phyloP scores from a whole-genome alignment of 2,329 filamentous ascomycete species.

The Arthrobotrys entomopaga region DNA sequence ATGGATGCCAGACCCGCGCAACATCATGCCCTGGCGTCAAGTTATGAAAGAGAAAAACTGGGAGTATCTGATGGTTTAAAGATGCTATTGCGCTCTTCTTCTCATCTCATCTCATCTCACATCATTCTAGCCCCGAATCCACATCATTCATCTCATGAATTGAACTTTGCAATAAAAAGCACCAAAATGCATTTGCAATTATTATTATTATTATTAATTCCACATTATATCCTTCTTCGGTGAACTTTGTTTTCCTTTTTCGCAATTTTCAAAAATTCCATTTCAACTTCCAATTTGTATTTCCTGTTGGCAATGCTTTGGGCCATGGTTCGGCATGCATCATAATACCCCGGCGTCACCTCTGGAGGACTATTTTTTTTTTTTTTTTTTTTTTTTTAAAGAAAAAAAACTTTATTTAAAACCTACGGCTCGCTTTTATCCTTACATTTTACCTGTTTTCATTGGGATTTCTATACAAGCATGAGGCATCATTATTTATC shows the following conservation, averaged over 20 bases:
- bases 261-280: constrained; percentile 1
- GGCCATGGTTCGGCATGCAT: constrained; percentile 32
- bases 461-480: constrained; percentile 11
- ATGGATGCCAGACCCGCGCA: constrained; percentile 24
- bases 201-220: too few species aligned
- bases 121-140: not conserved
- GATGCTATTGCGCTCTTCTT: not conserved
- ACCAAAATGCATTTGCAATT: too few species aligned
- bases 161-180: too few species aligned
- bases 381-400: constrained; percentile 11
- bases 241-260: not conserved
- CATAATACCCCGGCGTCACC: constrained; percentile 53
- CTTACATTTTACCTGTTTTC: not conserved
- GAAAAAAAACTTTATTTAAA: too few species aligned
- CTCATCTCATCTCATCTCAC: constrained; percentile 6
- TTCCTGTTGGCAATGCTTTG: constrained; percentile 25
- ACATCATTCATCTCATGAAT: too few species aligned
- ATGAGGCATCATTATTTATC: constrained; percentile 14
- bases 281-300: constrained; percentile 5
- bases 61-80: constrained; percentile 53
- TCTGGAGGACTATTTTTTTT: constrained; percentile 13
- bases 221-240: too few species aligned
- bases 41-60: constrained; percentile 52
- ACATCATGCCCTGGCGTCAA: constrained; percentile 43
- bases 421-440: not conserved